Conservation (phyloP, 345 rosid genomes). For the Gynandropsis gynandra region DNA sequence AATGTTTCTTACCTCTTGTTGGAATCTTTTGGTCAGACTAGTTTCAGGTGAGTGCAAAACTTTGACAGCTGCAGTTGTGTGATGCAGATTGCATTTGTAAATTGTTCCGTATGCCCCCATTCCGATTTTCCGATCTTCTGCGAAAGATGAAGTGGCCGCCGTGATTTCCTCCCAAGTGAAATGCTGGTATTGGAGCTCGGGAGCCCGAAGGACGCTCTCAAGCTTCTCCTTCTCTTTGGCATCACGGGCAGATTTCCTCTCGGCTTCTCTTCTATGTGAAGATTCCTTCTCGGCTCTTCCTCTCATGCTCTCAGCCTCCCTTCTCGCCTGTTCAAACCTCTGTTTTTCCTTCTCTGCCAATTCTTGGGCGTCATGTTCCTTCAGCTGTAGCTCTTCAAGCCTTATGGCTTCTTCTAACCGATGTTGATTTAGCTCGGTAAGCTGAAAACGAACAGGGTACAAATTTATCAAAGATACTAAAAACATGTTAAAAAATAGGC, state of each 20-base stretch:
- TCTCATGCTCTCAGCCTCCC: constrained; percentile 35
- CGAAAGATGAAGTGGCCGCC: constrained; percentile 1
- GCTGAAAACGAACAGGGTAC: no score
- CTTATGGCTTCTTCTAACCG: constrained; percentile 40
- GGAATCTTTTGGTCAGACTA: not conserved
- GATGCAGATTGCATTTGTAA: not conserved
- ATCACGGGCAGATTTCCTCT: constrained; percentile 38
- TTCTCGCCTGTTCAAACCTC: constrained; percentile 40
- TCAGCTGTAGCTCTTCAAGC: constrained; percentile 37
- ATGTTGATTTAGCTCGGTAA: constrained; percentile 22
- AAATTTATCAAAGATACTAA: no score
- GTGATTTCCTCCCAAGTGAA: constrained; percentile 2
- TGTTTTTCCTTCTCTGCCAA: constrained; percentile 44
- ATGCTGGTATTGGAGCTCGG: not conserved
- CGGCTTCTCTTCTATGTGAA: constrained; percentile 37
- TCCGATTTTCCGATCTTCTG: constrained; percentile 1
- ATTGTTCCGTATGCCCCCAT: constrained; percentile 2
- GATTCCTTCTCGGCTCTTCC: constrained; percentile 41
- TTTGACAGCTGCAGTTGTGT: constrained; percentile 3
- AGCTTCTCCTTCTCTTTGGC: constrained; percentile 55
- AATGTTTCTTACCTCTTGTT: constrained; percentile 9
- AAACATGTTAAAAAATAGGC: no score
- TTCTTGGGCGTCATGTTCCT: constrained; percentile 39
- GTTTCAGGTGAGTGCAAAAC: not conserved
- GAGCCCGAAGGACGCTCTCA: constrained; percentile 12